These are phyloP conservation scores for Daldinia grandis DNA, from an alignment of 495 filamentous ascomycete species.

Conservation along the genomic window DNA sequence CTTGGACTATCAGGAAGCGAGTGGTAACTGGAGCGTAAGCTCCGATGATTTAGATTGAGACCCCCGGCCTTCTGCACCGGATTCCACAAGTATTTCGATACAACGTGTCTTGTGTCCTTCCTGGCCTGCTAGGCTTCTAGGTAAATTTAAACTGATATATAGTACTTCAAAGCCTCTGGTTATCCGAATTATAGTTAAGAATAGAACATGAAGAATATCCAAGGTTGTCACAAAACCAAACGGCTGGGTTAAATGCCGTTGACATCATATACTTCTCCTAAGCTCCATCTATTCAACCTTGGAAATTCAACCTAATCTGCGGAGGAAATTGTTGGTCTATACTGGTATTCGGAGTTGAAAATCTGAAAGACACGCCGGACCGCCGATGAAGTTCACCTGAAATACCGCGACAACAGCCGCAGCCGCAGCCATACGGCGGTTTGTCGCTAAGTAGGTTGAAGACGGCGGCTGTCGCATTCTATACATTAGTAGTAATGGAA, in stretches of 20 bases:
- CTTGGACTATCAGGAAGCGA: neutral
- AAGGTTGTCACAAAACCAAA: neutral
- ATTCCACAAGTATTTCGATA: neutral
- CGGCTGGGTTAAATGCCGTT: neutral
- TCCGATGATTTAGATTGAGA: conserved; percentile 22
- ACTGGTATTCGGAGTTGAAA: conserved; percentile 2
- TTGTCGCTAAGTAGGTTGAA: conserved; percentile 2
- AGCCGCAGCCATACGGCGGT: neutral
- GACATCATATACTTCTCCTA: neutral
- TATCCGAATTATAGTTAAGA: neutral
- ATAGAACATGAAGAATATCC: neutral
- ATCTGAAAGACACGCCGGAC: conserved; percentile 10
- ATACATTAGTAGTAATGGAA: conserved; percentile 7
- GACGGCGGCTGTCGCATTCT: conserved; percentile 2
- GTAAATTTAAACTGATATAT: neutral
- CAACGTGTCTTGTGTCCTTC: neutral
- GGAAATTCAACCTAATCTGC: neutral
- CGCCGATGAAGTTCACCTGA: conserved; percentile 9
- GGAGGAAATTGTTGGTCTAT: neutral
- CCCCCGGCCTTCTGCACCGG: neutral
- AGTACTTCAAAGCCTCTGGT: neutral
- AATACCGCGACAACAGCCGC: neutral
- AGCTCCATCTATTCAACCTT: neutral
- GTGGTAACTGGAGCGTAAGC: conserved; percentile 22
- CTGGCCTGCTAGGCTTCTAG: neutral